Base-by-base conservation (phyloP, 2,329 filamentous ascomycete genomes). In the Xylariaceae sp. region DNA sequence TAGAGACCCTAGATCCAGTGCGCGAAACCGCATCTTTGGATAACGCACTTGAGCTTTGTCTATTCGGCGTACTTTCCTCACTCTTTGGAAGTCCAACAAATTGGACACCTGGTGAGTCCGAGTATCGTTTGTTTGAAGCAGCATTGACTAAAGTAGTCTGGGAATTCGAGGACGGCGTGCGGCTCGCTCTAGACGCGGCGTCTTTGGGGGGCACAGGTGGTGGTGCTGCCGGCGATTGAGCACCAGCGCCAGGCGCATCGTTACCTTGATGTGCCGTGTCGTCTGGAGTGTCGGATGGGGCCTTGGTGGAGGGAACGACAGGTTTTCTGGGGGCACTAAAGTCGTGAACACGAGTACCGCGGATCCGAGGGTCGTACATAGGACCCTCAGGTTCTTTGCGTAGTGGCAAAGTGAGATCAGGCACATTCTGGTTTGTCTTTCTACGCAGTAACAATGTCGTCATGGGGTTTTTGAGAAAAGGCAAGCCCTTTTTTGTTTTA, bases 291-390 rank as follows among this genome's bases (percentile, higher is more conserved):
- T 42, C 47, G 12, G 40, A 31, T 7, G 22, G 22, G 31, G 40
- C 14, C 44, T 58, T 70, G 43, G 34, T 63, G 19, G 71, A 67
- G 3, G 52, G 56, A 36, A 52, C 33, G 6, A 73, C 56, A 28
- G 71, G 66, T 42, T 68, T 75, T 45, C 82, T 73, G 1, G 83
- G 83, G 0, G 80, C 82, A 61, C 82, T 86, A 60, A 86, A 87
- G 65, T 84, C 84, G 63, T 88, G 85, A 45, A 86, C 77, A 43
- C 77, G 74, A 7, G 80, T 88, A 45, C 81, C 85, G 61, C 76
- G 77, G 57, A 88, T 88, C 10, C 82, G 76, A 16, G 83, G 83
- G 60, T 87, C 83, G 59, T 86, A 84, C 17, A 69, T 67, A 5
- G 75, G 74, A 59, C 78, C 77, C 13, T 75, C 73, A 0, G 66